Base-by-base conservation (phyloP, 2,329 filamentous ascomycete species). In the Botrytis deweyae region DNA sequence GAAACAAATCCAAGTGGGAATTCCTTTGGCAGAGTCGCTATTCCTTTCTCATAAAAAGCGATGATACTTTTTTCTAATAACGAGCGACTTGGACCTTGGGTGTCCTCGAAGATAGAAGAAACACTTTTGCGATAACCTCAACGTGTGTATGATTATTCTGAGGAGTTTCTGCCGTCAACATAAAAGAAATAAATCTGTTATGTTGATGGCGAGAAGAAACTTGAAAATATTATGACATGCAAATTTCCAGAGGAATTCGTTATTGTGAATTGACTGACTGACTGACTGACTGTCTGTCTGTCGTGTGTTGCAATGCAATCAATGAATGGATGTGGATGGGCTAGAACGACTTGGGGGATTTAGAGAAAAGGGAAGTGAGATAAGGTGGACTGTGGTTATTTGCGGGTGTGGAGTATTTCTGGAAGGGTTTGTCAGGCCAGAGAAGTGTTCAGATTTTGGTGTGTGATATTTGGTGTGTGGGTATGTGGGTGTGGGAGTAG, bases 41-140 rank as follows among this genome's bases (percentile, higher is more conserved):
- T 72, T 68, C 46, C 68, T 67, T 52, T 40, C 46, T 36, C n/a
- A 46, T 22, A 67, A 72, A 33, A 52, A 18, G 14, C 62, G 38
- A 67, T 42, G n/a, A 42, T 65, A n/a, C 38, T 66, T 72, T 59
- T 67, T 67, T 38, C 49, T n/a, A 55, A 16, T 72, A 81, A 81
- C 79, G 79, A 81, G 78, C 75, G 80, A 76, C 78, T 58, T 78
- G 77, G 80, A 80, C 75, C 75, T 55, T 79, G 76, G 25, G 77
- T 76, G 75, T 78, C 79, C 79, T 80, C 76, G 75, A 77, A 70
- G 73, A 76, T 77, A 73, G 73, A 77, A 75, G 73, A 77, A 75
- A 73, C 75, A 72, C 72, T 72, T 55, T 74, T 78, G 77, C 74
- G 76, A 77, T 80, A 77, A 55, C 25, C 49, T n/a, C 49, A 55